Conservation (phyloP, 1,139 yeast species). For the Arxiozyma bovina region DNA sequence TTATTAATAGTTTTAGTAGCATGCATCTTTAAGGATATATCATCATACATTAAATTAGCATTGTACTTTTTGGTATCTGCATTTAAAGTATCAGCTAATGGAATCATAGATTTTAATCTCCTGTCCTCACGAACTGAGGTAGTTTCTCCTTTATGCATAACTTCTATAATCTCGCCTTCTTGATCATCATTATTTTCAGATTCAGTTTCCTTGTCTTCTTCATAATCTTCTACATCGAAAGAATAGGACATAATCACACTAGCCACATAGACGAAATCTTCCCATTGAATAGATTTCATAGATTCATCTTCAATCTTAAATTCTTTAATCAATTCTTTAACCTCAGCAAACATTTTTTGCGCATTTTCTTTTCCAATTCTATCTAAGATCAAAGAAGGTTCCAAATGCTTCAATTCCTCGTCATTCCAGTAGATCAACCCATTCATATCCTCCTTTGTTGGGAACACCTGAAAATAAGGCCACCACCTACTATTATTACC, state of each 20-base stretch:
- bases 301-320: conserved; percentile 5
- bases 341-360: conserved; percentile 43
- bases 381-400: conserved; percentile 62
- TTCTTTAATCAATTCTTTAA: conserved; percentile 11
- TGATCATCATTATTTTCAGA: conserved; percentile 32
- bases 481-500: conserved; percentile 50
- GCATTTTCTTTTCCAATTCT: conserved; percentile 70
- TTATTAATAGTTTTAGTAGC: conserved; percentile 51
- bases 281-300: conserved; percentile 31
- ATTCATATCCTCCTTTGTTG: conserved; percentile 41
- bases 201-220: conserved; percentile 21
- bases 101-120: conserved; percentile 76
- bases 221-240: conserved; percentile 49
- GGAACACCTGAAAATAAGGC: conserved; percentile 64
- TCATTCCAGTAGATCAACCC: conserved; percentile 76
- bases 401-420: conserved; percentile 38
- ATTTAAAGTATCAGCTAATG: conserved; percentile 82
- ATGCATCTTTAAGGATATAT: conserved; percentile 51
- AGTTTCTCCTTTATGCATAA: conserved; percentile 27
- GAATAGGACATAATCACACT: conserved; percentile 60
- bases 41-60: conserved; percentile 54
- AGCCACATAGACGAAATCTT: conserved; percentile 64
- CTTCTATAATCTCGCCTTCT: conserved; percentile 14
- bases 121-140: conserved; percentile 38
- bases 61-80: conserved; percentile 76